These are phyloP conservation scores for Graphiopsis chlorocephala DNA, from an alignment of 2,329 filamentous ascomycete species.

Conservation along the genomic window DNA sequence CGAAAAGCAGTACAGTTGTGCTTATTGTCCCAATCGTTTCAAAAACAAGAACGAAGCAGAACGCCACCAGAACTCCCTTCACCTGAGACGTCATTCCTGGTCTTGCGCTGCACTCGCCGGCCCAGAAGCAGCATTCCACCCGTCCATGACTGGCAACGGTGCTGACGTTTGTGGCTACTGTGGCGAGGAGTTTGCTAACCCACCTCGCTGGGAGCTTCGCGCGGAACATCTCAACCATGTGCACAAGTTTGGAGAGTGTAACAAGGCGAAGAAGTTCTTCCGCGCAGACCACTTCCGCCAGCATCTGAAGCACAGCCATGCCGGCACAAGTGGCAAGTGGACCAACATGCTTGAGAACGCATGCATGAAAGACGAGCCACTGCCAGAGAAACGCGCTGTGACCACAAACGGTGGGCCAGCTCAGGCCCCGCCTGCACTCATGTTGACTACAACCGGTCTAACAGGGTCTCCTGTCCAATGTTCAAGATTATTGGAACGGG, in stretches of 20 bases:
- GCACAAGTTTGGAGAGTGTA: constrained; percentile 98
- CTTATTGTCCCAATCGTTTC: constrained; percentile 90
- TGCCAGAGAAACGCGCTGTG: constrained; percentile 42
- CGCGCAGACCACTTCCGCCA: constrained; percentile 96
- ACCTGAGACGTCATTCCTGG: constrained; percentile 91
- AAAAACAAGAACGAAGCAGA: constrained; percentile 99
- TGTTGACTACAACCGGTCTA: constrained; percentile 27
- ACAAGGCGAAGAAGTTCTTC: constrained; percentile 97
- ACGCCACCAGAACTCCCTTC: constrained; percentile 90
- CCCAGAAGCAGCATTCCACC: constrained; percentile 79
- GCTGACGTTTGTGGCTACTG: constrained; percentile 91
- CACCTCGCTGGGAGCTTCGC: constrained; percentile 83
- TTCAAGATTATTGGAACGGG: constrained; percentile 8
- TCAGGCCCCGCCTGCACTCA: constrained; percentile 26
- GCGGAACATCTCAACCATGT: constrained; percentile 83
- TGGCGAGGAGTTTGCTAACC: constrained; percentile 85
- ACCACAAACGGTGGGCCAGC: constrained; percentile 1
- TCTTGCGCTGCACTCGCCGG: constrained; percentile 81
- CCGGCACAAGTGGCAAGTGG: constrained; percentile 95
- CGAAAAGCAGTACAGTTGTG: constrained; percentile 94
- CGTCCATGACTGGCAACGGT: constrained; percentile 52
- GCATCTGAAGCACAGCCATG: constrained; percentile 96
- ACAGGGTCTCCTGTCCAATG: constrained; percentile 16
- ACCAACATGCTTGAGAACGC: constrained; percentile 96
- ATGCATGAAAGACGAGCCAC: constrained; percentile 88